A percentile compares a stretch with the other conserved stretches of the same genome.
These are phyloP conservation scores for Fusarium sp. DNA, from an alignment of 2,329 filamentous ascomycete genomes.

Conservation along the genomic window DNA sequence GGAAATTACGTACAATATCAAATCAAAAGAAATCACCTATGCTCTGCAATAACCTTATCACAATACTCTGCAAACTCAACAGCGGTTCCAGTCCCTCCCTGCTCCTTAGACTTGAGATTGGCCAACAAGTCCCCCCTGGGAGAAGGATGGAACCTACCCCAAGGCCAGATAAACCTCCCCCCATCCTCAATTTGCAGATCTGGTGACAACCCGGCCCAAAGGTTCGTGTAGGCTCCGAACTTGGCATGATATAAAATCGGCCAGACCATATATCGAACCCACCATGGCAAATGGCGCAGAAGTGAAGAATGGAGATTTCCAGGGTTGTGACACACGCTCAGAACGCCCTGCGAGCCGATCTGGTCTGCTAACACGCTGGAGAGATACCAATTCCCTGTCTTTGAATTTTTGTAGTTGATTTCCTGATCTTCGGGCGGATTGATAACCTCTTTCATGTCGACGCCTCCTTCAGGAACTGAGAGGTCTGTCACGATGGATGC, in stretches of 20 bases:
- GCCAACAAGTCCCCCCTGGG: constrained; percentile 16
- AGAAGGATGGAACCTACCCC: constrained; percentile 13
- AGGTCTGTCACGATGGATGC: constrained; percentile 28
- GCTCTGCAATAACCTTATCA: constrained; percentile 3
- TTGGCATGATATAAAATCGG: constrained; percentile 18
- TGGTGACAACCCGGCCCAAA: constrained; percentile 13
- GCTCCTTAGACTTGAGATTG: constrained; percentile 9
- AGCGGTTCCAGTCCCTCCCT: constrained; percentile 18
- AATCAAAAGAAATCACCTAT: neutral
- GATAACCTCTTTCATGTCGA: constrained; percentile 12
- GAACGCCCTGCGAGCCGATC: neutral
- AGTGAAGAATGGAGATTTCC: constrained; percentile 26
- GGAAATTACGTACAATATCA: no score
- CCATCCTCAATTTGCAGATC: constrained; percentile 22
- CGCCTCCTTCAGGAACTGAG: constrained; percentile 7
- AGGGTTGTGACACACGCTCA: constrained; percentile 26
- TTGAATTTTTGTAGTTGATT: constrained; percentile 26
- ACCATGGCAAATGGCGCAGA: constrained; percentile 19
- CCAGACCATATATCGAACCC: neutral
- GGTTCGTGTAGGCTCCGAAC: constrained; percentile 19
- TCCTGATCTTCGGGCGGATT: neutral
- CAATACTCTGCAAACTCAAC: constrained; percentile 23
- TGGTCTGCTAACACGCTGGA: constrained; percentile 9
- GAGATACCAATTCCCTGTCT: constrained; percentile 33
- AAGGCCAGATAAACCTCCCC: constrained; percentile 19